phyloP scores from a whole-genome alignment of 2,329 filamentous ascomycete species.

The Zopfia rhizophila region DNA sequence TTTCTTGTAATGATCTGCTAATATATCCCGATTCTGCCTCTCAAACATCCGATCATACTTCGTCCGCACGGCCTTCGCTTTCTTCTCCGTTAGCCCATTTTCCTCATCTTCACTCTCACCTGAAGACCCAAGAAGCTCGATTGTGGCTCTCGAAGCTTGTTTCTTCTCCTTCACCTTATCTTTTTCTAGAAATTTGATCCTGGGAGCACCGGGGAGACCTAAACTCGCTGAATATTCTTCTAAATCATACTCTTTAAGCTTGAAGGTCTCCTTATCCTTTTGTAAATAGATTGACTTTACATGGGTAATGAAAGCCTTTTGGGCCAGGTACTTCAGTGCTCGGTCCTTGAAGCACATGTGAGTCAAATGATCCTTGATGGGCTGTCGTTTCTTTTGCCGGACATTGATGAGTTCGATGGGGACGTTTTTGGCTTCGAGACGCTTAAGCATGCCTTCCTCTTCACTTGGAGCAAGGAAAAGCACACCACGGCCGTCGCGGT shows the following conservation, averaged over 20 bases:
- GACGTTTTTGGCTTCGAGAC: conserved; percentile 88
- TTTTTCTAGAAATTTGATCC: conserved; percentile 92
- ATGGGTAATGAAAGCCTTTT: conserved; percentile 96
- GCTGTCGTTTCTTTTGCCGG: conserved; percentile 87
- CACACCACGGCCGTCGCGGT: conserved; percentile 86
- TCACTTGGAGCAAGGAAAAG: conserved; percentile 93
- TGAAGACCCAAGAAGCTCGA: conserved; percentile 69
- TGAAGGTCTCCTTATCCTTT: conserved; percentile 91
- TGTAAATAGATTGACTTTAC: conserved; percentile 86
- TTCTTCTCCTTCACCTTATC: conserved; percentile 88
- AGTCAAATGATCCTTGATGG: conserved; percentile 84
- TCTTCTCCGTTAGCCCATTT: conserved; percentile 56
- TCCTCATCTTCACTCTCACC: conserved; percentile 64
- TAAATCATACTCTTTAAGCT: conserved; percentile 82
- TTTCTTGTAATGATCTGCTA: conserved; percentile 93
- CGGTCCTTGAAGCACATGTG: conserved; percentile 96
- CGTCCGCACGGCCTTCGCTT: conserved; percentile 78
- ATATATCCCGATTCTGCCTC: conserved; percentile 91
- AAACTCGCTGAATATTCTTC: conserved; percentile 87
- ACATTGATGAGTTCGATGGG: conserved; percentile 88
- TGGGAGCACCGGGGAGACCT: conserved; percentile 88
- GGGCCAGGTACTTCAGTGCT: conserved; percentile 91
- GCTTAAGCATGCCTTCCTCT: conserved; percentile 87
- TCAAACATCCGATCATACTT: conserved; percentile 99
- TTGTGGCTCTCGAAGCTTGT: conserved; percentile 78